These are phyloP conservation scores for Beauveria bassiana DNA, from an alignment of 2,329 filamentous ascomycete species.

Conservation along the genomic window DNA sequence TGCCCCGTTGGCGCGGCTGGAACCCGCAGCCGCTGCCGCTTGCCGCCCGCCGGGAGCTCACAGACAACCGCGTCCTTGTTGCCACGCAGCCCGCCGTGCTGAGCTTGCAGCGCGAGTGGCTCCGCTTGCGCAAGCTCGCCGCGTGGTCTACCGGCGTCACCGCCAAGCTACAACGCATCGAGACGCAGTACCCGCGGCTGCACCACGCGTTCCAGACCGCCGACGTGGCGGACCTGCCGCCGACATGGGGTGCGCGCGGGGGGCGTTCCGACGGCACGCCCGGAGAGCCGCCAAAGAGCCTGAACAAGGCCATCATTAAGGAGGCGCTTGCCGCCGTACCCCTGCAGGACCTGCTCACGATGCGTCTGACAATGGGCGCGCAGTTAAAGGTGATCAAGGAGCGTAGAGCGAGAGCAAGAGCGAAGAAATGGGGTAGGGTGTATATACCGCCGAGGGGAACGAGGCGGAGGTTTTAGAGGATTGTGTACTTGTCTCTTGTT, in stretches of 20 bases:
- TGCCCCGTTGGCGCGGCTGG: constrained; percentile 76
- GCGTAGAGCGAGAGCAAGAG: not conserved
- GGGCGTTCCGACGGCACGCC: not conserved
- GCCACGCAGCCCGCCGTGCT: constrained; percentile 36
- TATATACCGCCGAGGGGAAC: constrained; percentile 1
- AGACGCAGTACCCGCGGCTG: constrained; percentile 31
- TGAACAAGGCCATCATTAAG: constrained; percentile 23
- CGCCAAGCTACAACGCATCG: constrained; percentile 30
- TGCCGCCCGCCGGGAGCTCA: constrained; percentile 17
- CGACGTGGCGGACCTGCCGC: constrained; percentile 22
- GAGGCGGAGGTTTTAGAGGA: not conserved
- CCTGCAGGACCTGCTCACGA: constrained; percentile 22
- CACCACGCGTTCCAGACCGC: constrained; percentile 32
- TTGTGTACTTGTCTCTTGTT: not conserved
- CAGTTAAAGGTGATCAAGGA: constrained; percentile 12
- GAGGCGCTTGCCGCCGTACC: constrained; percentile 19
- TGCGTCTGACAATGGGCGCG: constrained; percentile 17
- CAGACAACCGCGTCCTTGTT: constrained; percentile 25
- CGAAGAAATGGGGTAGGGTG: not conserved
- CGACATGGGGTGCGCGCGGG: constrained; percentile 15
- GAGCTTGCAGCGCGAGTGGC: constrained; percentile 40
- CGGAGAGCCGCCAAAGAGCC: constrained; percentile 11
- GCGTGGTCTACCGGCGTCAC: constrained; percentile 41
- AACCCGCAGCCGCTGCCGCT: constrained; percentile 20
- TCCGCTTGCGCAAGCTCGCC: constrained; percentile 38